Evolutionary conservation across 768 basidiomycete genomes (phyloP).

Genomic region (Russula griseocarnosa): DNA sequence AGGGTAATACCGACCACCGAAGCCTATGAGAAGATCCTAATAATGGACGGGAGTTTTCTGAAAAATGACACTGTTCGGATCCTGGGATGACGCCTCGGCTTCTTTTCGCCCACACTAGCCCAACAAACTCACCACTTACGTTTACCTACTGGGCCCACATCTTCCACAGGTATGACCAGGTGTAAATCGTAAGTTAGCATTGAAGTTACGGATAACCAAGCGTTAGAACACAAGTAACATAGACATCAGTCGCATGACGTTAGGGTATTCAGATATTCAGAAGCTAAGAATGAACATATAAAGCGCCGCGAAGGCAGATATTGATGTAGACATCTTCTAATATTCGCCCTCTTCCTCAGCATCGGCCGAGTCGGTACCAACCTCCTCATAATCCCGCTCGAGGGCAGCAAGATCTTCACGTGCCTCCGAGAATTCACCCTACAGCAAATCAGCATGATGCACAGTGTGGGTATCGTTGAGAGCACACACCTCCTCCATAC

Average conservation of each 20-base stretch:
- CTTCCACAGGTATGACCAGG: background rate
- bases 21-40: background rate
- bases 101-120: background rate
- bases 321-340: constrained; percentile 33
- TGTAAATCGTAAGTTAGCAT: constrained; percentile 26
- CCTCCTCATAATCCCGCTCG: constrained; percentile 94
- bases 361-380: constrained; percentile 72
- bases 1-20: background rate
- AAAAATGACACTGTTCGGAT: background rate
- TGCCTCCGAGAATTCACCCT: constrained; percentile 97
- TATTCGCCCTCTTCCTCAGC: constrained; percentile 64
- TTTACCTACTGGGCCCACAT: background rate
- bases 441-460: constrained; percentile 22
- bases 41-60: background rate
- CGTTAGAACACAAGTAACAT: constrained; percentile 28
- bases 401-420: constrained; percentile 97
- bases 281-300: constrained; percentile 11
- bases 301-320: constrained; percentile 2
- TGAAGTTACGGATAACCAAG: constrained; percentile 27
- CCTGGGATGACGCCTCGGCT: too few species aligned
- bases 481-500: constrained; percentile 84
- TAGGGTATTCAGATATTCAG: constrained; percentile 19
- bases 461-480: background rate
- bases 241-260: constrained; percentile 14
- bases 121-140: too few species aligned